Base-by-base conservation (phyloP, 2,329 filamentous ascomycete genomes). In the Colletotrichum sp. region DNA sequence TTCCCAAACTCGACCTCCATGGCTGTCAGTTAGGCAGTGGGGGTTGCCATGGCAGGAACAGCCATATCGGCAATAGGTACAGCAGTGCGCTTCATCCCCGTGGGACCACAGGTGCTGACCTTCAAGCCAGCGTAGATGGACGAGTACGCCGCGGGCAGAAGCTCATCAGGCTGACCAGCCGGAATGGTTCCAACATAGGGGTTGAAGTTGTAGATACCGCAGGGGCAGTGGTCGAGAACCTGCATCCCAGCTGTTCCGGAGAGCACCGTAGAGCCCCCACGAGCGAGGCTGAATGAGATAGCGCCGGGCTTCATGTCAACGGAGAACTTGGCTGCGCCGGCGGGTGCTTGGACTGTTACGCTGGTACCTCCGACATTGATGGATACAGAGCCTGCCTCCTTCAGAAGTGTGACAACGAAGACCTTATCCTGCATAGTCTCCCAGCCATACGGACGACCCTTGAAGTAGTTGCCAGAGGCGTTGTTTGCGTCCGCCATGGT, bases 161-260 rank as follows among this genome's bases (percentile, higher is more conserved):
- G 83, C 65, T 81, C 79, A 71, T 88, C 86, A 12, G 80, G 78
- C 18, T 77, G 28, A 16, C 83, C 80, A 1, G 82, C 82, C 4
- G 89, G 88, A 5, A 91, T 82, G 2, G 85, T 88, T 16, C 89
- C 89, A 1, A 90, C 88, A 76, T 89, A 91, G 16, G 88, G 86
- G 74, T 91, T 91, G 83, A 88, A 91, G 82, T 91, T 91, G 84
- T 90, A 90, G 65, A 90, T 83, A 5, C 89, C 88, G 74, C 88
- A 91, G 21, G 86, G 81, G 79, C 90, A 92, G 18, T 82, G 82
- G 57, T 88, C 82, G 2, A 84, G 82, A 49, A 92, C 87, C 52
- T 90, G 85, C 82, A 88, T 89, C n/a, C 87, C 80, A 12, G 89
- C 88, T 1, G 86, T 88, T 8, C 85, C 88, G 15, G 84, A 84